Base-by-base conservation (phyloP, 495 filamentous ascomycete species). In the Jackrogersella minutella region DNA sequence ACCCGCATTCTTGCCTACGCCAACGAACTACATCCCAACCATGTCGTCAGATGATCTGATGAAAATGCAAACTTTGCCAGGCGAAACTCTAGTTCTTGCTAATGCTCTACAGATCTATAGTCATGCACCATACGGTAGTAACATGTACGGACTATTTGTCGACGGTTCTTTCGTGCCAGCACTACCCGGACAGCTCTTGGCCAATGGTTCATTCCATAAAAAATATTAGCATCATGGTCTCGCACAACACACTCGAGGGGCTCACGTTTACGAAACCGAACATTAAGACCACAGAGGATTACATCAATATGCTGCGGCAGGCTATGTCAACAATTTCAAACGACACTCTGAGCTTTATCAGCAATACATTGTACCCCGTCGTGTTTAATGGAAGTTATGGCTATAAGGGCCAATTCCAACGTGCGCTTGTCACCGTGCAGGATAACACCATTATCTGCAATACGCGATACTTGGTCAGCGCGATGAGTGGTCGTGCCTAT, bases 151-250 rank as follows among this genome's bases (percentile, higher is more conserved):
- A 0, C 86, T 86, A 3, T 75, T 79, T 0, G 82, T 88, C 9
- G 88, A 90, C 70, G 86, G 86, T 5, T 69, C 73, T 16, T 86
- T 89, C 60, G 83, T 82, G 1, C 88, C 87, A 1, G 77, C 73
- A 3, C 62, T 85, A 13, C 85, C 87, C 0, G 80, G 82, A 1
- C 76, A 84, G 54, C 78, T 90, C 14, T 78, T 91, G 5, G 71
- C 79, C 0, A 70, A 83, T 30, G 87, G 86, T 21, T 74, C 81
- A 3, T 90, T 84, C 63, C 81, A 88, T 68, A n/a, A 81, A 79
- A 30, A 73, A 73, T 34, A 51, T 91, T 11, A 79, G 74, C 5
- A 65, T 91, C 17, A 83, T 91, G 81, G 77, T 85, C 3, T 81
- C 85, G 16, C 85, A 89, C 71, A 89, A 87, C 64, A 66, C 79